Evolutionary conservation across 352 stramenopile genomes (phyloP).

Genomic region (Pythium pectinolyticum): DNA sequence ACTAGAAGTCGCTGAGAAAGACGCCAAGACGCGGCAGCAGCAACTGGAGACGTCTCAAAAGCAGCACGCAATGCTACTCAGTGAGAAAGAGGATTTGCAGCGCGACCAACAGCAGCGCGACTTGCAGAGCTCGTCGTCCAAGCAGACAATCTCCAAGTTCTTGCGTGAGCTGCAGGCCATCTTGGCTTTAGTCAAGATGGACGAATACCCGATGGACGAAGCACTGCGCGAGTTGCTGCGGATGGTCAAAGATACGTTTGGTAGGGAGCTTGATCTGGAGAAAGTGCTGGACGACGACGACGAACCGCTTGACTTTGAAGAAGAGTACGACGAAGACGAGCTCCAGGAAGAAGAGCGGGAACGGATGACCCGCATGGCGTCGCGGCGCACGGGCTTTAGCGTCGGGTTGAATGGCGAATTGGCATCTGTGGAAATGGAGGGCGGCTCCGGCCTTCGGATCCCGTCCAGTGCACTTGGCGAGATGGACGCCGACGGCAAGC

Average conservation of each 20-base stretch:
- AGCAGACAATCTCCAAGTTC: slow-evolving; percentile 50
- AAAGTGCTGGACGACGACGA: slow-evolving; percentile 64
- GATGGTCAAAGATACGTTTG: slow-evolving; percentile 62
- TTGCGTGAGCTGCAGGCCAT: slow-evolving; percentile 67
- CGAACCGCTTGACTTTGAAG: slow-evolving; percentile 55
- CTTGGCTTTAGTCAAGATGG: slow-evolving; percentile 65
- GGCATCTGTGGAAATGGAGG: slow-evolving; percentile 3
- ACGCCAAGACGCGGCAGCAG: slow-evolving; percentile 40
- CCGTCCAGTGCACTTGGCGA: neutral
- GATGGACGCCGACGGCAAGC: slow-evolving; percentile 8
- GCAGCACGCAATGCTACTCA: slow-evolving; percentile 39
- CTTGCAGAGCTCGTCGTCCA: slow-evolving; percentile 53
- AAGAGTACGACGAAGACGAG: slow-evolving; percentile 63
- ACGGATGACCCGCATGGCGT: slow-evolving; percentile 20
- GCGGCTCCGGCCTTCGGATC: neutral
- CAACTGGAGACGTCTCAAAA: slow-evolving; percentile 43
- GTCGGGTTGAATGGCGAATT: slow-evolving; percentile 10
- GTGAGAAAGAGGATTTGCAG: slow-evolving; percentile 62
- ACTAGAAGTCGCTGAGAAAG: slow-evolving; percentile 48
- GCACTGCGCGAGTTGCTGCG: slow-evolving; percentile 67
- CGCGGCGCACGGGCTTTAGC: slow-evolving; percentile 20
- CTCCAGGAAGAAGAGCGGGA: slow-evolving; percentile 33
- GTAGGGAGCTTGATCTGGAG: slow-evolving; percentile 44
- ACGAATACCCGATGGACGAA: slow-evolving; percentile 81
- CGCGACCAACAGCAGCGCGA: slow-evolving; percentile 58